Conservation (phyloP, 306 rosid genomes). For the Betula pendula region DNA sequence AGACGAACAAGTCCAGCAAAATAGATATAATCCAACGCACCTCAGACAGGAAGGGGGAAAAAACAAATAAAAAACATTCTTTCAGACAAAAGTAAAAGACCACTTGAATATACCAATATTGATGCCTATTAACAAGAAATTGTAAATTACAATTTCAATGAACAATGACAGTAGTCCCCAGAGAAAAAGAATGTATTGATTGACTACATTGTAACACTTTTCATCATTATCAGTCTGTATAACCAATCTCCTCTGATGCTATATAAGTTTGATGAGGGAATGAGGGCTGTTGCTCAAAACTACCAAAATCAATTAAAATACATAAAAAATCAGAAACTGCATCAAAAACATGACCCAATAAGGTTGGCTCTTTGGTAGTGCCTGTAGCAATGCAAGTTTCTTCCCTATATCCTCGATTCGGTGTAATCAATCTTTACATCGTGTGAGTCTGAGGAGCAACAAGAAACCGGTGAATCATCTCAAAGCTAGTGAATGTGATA, state of each 20-base stretch:
- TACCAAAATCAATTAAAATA: slow-evolving; percentile 26
- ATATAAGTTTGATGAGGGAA: slow-evolving; percentile 33
- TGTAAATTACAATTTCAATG: not conserved
- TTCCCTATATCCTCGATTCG: not conserved
- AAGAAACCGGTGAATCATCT: slow-evolving; percentile 89
- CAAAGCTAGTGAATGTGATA: slow-evolving; percentile 90
- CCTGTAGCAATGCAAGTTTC: not conserved
- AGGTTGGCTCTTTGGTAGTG: not conserved
- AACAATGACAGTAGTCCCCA: slow-evolving; percentile 4
- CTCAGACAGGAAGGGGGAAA: not conserved
- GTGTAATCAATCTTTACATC: slow-evolving; percentile 45
- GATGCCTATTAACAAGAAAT: not conserved
- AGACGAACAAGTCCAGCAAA: not conserved
- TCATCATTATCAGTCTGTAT: slow-evolving; percentile 45
- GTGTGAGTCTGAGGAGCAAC: slow-evolving; percentile 55
- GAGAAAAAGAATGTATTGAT: slow-evolving; percentile 4
- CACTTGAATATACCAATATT: not conserved
- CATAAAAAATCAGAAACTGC: slow-evolving; percentile 34
- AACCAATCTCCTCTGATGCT: slow-evolving; percentile 22
- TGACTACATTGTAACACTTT: slow-evolving; percentile 15
- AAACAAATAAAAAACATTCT: not conserved
- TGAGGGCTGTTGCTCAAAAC: slow-evolving; percentile 26
- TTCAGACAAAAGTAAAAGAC: not conserved
- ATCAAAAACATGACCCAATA: slow-evolving; percentile 12
- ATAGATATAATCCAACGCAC: not conserved